Evolutionary conservation across 495 filamentous ascomycete species (phyloP).

Genomic region (Penicillium herquei): DNA sequence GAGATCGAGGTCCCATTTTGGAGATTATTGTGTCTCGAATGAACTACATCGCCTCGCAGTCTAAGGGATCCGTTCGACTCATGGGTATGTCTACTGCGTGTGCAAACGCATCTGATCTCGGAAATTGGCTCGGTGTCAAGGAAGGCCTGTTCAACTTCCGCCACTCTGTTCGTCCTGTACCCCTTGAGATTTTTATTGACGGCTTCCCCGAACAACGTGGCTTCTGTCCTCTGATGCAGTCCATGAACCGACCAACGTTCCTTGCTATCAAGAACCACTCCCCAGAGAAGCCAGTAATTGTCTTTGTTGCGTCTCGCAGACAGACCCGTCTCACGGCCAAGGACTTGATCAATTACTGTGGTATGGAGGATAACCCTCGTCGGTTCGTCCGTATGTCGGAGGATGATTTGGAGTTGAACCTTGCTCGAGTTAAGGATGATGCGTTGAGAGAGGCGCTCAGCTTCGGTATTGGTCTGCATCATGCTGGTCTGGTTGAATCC

Average conservation of each 20-base stretch:
- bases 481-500: slow-evolving; percentile 93
- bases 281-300: slow-evolving; percentile 94
- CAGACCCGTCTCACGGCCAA: slow-evolving; percentile 94
- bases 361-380: slow-evolving; percentile 96
- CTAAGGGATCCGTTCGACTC: slow-evolving; percentile 79
- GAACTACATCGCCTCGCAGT: slow-evolving; percentile 97
- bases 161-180: slow-evolving; percentile 95
- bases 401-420: slow-evolving; percentile 83
- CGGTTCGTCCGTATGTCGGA: slow-evolving; percentile 92
- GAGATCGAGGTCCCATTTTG: slow-evolving; percentile 93
- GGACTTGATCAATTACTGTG: slow-evolving; percentile 94
- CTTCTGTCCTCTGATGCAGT: slow-evolving; percentile 98
- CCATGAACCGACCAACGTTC: slow-evolving; percentile 97
- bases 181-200: slow-evolving; percentile 93
- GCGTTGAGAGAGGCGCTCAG: slow-evolving; percentile 85
- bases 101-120: slow-evolving; percentile 91
- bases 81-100: slow-evolving; percentile 99
- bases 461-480: slow-evolving; percentile 96
- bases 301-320: slow-evolving; percentile 93
- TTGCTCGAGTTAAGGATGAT: slow-evolving; percentile 85
- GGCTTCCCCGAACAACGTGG: slow-evolving; percentile 94
- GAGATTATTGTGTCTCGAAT: slow-evolving; percentile 99
- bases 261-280: slow-evolving; percentile 94
- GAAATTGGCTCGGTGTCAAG: slow-evolving; percentile 96
- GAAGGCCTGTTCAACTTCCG: slow-evolving; percentile 97